Evolutionary conservation across 2,329 filamentous ascomycete species (phyloP), one percentile per base, ranked within the genome.

Genomic region (Fusarium pseudograminearum): DNA sequence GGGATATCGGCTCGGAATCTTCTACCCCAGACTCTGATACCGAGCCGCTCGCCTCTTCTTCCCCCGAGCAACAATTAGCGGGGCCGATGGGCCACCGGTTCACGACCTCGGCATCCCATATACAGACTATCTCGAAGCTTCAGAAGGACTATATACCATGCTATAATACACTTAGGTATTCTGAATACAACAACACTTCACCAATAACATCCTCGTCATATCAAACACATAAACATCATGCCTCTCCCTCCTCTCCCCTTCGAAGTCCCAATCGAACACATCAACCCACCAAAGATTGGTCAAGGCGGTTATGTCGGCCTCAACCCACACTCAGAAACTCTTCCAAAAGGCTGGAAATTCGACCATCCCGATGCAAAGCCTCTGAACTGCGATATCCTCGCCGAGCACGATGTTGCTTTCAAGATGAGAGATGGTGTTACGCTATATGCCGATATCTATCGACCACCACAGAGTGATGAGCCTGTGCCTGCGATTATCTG

Each of bases 391-490:
- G 42, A 62, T 20, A 42, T 64, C 4, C 44, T 64, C 1, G 59
- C 34, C 3, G 61, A 64, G 18, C 59, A 64, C 15, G 61, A 64
- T 44, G 61, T 64, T 24, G 36, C 42, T 4, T 64, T 64, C 9
- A 48, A 44, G 0, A 64, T 64, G 61, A 20, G 61, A 0, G 61
- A 64, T 20, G 61, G 50, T 0, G 16, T 57, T 1, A 57, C 44
- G 3, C n/a, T 64, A 1, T 64, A 64, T 7, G 61, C 59, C 16
- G 61, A 64, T 24, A 22, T 64, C 1, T 64, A 57, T 4, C 61
- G 61, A 1, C 61, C 61, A 16, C 61, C 61, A 0, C 26, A 57
- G 1, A 64, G 31, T 4, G 12, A 64, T 40, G 61, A 57, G 14
- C 10, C 50, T 10, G 22, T 64, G 7, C 61, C 61, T 7, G 59